Conservation (phyloP, 768 basidiomycete genomes). For the Clavaria fumosa region DNA sequence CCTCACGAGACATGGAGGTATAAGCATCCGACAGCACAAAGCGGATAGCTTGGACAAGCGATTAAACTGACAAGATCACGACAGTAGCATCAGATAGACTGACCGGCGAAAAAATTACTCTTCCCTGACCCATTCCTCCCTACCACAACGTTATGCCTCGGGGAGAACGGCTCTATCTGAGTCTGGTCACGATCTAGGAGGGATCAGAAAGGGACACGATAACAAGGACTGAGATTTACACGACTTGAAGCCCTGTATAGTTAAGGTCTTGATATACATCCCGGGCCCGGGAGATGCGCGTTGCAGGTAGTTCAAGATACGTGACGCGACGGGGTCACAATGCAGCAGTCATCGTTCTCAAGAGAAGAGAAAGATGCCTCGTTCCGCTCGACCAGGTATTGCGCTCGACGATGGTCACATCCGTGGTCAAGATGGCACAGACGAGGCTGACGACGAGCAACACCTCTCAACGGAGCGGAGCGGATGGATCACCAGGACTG, state of each 20-base stretch:
- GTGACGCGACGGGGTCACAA: too few relatives aligned
- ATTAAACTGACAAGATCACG: background rate
- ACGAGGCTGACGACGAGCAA: too few relatives aligned
- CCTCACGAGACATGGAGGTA: conserved; percentile 87
- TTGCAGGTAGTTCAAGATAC: too few relatives aligned
- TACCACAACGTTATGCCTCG: conserved; percentile 91
- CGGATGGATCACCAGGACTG: too few relatives aligned
- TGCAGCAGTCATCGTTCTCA: too few relatives aligned
- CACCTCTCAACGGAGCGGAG: too few relatives aligned
- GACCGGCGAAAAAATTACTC: conserved; percentile 95
- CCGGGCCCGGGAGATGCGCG: too few relatives aligned
- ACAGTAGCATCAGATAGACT: conserved; percentile 15
- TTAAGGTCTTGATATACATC: conserved; percentile 82
- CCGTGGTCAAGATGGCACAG: too few relatives aligned
- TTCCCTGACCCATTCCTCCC: conserved; percentile 97
- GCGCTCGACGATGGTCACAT: too few relatives aligned
- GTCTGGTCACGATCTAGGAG: conserved; percentile 68
- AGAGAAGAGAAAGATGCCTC: too few relatives aligned
- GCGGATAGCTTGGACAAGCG: conserved; percentile 59
- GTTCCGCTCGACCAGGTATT: too few relatives aligned
- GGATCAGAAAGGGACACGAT: background rate
- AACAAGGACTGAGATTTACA: conserved; percentile 37
- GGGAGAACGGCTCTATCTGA: conserved; percentile 87
- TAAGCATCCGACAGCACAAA: conserved; percentile 98
- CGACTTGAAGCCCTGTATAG: conserved; percentile 96